Base-by-base conservation (phyloP, 2,329 filamentous ascomycete genomes). In the Lachnellula occidentalis region DNA sequence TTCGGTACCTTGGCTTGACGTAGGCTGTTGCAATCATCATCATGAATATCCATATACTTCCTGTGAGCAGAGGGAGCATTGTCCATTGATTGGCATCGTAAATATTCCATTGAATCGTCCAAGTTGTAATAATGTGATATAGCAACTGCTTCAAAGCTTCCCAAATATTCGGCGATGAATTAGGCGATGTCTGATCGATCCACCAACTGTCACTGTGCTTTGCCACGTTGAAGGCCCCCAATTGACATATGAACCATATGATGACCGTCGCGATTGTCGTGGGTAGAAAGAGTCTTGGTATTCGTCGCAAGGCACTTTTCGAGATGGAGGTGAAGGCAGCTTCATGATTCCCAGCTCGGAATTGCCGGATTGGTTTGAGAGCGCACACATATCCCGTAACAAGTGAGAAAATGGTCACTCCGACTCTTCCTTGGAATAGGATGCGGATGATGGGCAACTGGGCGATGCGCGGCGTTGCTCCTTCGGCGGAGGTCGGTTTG, bases 371-470 rank as follows among this genome's bases (percentile, higher is more conserved):
- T 15, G 82, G 79, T 63, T 84, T 83, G 50, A 85, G 73, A 3
- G 80, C 78, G 69, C 83, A 85, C 50, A 85, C 82, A 62, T 83
- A 85, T 54, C 82, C 82, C 21, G 82, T 82, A 39, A 85, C 80
- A 46, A 87, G 74, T 63, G 84, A 78, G 69, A 87, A 86, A 58
- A 86, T 81, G 14, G 82, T 78, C 2, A 87, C 84, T 68, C 83
- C 85, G 45, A 82, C 80, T 15, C 85, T 77, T 21, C 84, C 82
- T 63, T 83, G 81, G 48, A 78, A 73, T 39, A 80, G 72, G 47
- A 86, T 76, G 53, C 82, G 79, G 55, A 85, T 70, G 62, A 81
- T 79, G 14, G 82, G 82, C 41, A 76, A 73, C 67, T 86, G 82
- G 56, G 83, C 74, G 31, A 82, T 59, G 48, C 74, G 73, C 5